Evolutionary conservation across 805 yeast genomes (phyloP), one percentile per base, ranked within the genome.

Genomic region (Tetrapisispora phaffii): DNA sequence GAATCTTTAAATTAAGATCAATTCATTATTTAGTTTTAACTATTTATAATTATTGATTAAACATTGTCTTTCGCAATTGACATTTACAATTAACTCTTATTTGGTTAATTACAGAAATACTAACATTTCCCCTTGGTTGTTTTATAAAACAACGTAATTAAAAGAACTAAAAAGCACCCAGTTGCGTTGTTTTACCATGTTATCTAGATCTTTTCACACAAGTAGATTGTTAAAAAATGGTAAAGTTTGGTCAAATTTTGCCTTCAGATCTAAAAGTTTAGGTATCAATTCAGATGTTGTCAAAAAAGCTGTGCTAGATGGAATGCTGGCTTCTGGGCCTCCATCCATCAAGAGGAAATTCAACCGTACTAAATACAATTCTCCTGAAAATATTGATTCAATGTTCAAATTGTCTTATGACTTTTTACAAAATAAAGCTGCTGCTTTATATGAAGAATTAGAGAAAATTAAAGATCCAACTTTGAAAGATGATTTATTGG

Each of bases 391-490:
- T 2, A 71, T 88, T 37, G 77, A 82, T 49, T 84, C 80, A 31
- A 82, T 85, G 1, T 88, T 85, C 63, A 77, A 81, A 44, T 60
- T 73, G 38, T 85, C 95, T 8, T 77, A 82, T 56, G 72, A 77
- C 23, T 55, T 77, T 22, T 66, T 88, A 47, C 70, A 76, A 51
- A 59, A 68, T 39, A 63, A 74, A 26, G 71, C 83, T 22, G 71
- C 75, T 44, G 65, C 62, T 31, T 51, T 54, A 2, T 50, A 54
- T 40, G 68, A 47, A 44, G 60, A 42, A 48, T 44, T 72, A 16
- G 42, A 52, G 1, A 37, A 54, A n/a, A 51, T 52, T 7, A 46
- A 51, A 15, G 57, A 60, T 17, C 53, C 49, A 21, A 52, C 58
- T 17, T 52, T 57, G 32, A 62, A 56, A 45, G 52, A 53, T 20